Conservation (phyloP, 371 early-diverging fungal genomes). For the Mucor irregularis region DNA sequence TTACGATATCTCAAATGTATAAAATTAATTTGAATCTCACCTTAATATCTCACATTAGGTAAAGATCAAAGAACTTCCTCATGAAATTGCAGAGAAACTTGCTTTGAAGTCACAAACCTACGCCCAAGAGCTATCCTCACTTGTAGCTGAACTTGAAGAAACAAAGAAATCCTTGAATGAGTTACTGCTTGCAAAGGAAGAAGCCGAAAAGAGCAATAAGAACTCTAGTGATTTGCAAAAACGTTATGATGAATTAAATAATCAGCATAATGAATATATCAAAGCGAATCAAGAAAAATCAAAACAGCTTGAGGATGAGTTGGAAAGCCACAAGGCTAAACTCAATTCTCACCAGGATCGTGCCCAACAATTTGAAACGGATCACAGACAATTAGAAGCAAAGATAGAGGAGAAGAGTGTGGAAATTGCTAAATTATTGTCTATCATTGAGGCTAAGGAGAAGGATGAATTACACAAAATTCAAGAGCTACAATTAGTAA, state of each 20-base stretch:
- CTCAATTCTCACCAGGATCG: too few species aligned
- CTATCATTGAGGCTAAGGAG: constrained; percentile 5
- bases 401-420: constrained; percentile 4
- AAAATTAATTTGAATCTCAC: neutral
- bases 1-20: neutral
- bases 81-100: constrained; percentile 43
- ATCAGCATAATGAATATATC: too few species aligned
- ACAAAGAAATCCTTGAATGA: constrained; percentile 18
- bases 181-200: neutral
- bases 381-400: neutral
- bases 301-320: too few species aligned
- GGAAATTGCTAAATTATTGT: constrained; percentile 1
- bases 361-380: too few species aligned
- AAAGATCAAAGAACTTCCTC: constrained; percentile 24
- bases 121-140: constrained; percentile 27
- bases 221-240: neutral
- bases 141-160: constrained; percentile 30
- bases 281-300: too few species aligned
- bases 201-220: neutral
- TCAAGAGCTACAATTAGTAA: constrained; percentile 3
- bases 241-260: too few species aligned
- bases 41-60: constrained; percentile 12
- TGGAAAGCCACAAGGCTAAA: too few species aligned
- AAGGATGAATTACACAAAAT: neutral
- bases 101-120: constrained; percentile 34